Base-by-base conservation (phyloP, 148 eudicot species). In the Chenopodium suecicum region DNA sequence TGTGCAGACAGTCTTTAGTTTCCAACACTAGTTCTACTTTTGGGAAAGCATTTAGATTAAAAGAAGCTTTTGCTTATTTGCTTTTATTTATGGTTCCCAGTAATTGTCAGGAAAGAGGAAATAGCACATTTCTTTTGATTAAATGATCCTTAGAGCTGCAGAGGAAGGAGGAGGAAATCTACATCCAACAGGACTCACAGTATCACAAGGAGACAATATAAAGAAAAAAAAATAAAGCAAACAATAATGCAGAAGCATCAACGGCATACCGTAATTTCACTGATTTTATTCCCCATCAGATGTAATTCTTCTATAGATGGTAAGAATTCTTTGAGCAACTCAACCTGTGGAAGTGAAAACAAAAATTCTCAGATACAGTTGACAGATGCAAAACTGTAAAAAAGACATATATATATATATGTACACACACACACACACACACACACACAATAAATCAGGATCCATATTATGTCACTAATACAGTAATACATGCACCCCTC, bases 301-400 rank as follows among this genome's bases (percentile, higher is more conserved):
- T 96, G 99, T 79, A 94, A 90, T 87, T 96, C 99, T 83, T 96
- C 93, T 48, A 96, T 78, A 46, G 71, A 84, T 58, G 92, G 95
- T 29, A 94, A 82, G 68, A 84, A 90, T 50, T 84, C 82, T 88
- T 92, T 88, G 68, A 96, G 94, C 46, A 80, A 65, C 83, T 91
- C 98, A 81, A 96, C 87, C 99, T 96, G 89, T 78, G 65, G 81
- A 81, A 75, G 80, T 50, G 27, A 73, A 70, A 82, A 60, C 48
- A 74, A 82, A 60, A 58, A 62, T 58, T 64, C 48, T 34, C 75
- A 74, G 76, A 58, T 77, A 67, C 75, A 83, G 74, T 34, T 27
- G 9, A 65, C 22, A 27, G 9, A 37, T 48, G 76, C 58, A 50
- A 70, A 46, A 75, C 75, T 70, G 78, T 27, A 27, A 27, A 27